Base-by-base conservation (phyloP, 495 filamentous ascomycete species). In the Immersiella caudata region DNA sequence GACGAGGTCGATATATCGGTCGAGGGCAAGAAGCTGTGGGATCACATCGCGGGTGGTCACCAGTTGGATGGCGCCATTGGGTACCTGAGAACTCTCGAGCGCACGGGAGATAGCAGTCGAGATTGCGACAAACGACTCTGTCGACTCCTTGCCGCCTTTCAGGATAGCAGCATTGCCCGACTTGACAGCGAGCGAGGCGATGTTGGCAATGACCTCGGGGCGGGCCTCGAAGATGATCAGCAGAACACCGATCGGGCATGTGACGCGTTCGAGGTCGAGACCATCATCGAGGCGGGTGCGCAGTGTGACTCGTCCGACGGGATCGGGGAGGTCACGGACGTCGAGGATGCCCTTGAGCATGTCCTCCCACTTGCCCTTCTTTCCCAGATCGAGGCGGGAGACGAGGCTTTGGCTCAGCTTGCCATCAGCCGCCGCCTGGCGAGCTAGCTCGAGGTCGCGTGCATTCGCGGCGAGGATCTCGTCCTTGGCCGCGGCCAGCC, bases 171-270 rank as follows among this genome's bases (percentile, higher is more conserved):
- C 90, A 81, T 99, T 99, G 64, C 93, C 95, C 18, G 95, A 97
- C 76, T 99, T 99, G 69, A 99, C 90, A 12, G 96, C 93, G 40
- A 99, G 83, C n/a, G 96, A 90, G 62, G 94, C 92, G 67, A 99
- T 98, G 74, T 99, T 99, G 52, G 96, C 95, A 76, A 99, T 99
- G 64, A 99, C 96, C 76, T 99, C 95, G 9, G 95, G 95, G 29
- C 95, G 91, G 24, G 96, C 96, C 79, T 99, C 95, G 73, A 99
- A 99, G 67, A 99, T 98, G 70, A 98, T 96, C 58, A 99, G 83
- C 25, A 99, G 86, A 22, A 97, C 94, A 57, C 95, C 95, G 69
- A 99, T 98, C 1, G 95, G 95, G 73, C 92, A 97, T 27, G 92
- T 91, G 24, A 96, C 88, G 72, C 93, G 88, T 74, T 96, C 90